Conservation (phyloP, 2,329 filamentous ascomycete species). For the Ascochyta fabae region DNA sequence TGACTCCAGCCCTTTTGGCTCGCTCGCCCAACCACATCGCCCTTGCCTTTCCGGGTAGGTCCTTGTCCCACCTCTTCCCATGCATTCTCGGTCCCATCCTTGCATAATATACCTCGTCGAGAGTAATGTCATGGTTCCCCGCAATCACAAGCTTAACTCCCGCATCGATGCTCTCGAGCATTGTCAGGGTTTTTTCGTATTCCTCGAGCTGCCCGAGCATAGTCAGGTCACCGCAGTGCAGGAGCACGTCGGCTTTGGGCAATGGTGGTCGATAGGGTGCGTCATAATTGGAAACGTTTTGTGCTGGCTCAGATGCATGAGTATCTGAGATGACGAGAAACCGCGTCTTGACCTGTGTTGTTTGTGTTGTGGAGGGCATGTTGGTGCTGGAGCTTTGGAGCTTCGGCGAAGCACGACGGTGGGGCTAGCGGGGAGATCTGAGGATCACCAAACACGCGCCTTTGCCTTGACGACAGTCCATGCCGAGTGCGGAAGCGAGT, state of each 20-base stretch:
- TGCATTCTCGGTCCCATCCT: slow-evolving; percentile 38
- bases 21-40: slow-evolving; percentile 56
- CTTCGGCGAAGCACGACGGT: neutral
- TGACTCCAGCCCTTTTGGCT: slow-evolving; percentile 56
- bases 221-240: slow-evolving; percentile 67
- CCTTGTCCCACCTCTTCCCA: slow-evolving; percentile 25
- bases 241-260: slow-evolving; percentile 59
- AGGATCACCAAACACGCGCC: neutral
- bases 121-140: slow-evolving; percentile 67
- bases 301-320: slow-evolving; percentile 33
- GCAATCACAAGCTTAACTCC: slow-evolving; percentile 67
- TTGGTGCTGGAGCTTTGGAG: slow-evolving; percentile 8
- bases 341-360: slow-evolving; percentile 44
- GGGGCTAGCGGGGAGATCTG: slow-evolving; percentile 5
- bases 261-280: slow-evolving; percentile 50
- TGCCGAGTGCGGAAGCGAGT: too few relatives aligned
- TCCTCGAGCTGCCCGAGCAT: slow-evolving; percentile 57
- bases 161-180: slow-evolving; percentile 58
- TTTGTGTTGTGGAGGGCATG: slow-evolving; percentile 18
- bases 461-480: neutral
- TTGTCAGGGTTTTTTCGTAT: slow-evolving; percentile 55
- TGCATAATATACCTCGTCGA: slow-evolving; percentile 60
- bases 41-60: slow-evolving; percentile 41
- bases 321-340: slow-evolving; percentile 56
- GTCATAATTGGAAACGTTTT: slow-evolving; percentile 15